Conservation (phyloP, 768 basidiomycete species). For the Mrakia gelida region DNA sequence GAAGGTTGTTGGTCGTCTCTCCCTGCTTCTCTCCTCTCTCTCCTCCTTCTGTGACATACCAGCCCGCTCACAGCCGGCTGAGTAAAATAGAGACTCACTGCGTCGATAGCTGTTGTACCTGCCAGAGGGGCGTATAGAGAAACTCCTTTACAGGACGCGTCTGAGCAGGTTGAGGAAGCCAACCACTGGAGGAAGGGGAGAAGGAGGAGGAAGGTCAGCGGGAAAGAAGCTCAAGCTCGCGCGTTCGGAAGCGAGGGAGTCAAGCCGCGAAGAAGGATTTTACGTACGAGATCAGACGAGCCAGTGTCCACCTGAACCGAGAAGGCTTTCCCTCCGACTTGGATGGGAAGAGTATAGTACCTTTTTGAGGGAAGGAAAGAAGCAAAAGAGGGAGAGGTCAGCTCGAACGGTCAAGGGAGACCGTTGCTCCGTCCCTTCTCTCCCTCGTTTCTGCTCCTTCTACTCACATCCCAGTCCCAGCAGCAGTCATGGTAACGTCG, state of each 20-base stretch:
- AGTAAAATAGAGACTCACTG: conserved; percentile 21
- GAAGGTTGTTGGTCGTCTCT: not conserved
- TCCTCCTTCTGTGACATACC: not conserved
- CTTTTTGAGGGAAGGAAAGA: conserved; percentile 7
- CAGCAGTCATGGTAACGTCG: conserved; percentile 8
- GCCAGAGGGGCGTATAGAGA: conserved; percentile 4
- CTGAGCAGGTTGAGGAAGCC: not conserved
- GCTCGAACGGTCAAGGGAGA: too few species aligned
- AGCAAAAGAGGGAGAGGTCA: not conserved
- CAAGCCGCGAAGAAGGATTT: not conserved
- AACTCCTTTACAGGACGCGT: not conserved
- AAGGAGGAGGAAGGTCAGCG: not conserved
- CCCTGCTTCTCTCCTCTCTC: too few species aligned
- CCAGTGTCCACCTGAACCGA: conserved; percentile 24
- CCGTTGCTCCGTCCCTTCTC: not conserved
- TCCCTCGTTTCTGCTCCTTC: not conserved
- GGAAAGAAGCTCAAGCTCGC: not conserved
- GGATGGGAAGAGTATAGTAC: conserved; percentile 29
- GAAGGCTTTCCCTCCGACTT: conserved; percentile 16
- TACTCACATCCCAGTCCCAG: conserved; percentile 23
- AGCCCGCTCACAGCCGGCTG: not conserved
- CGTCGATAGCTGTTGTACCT: conserved; percentile 16
- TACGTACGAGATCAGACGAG: conserved; percentile 27
- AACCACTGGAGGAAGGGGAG: not conserved
- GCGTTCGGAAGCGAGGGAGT: not conserved